Evolutionary conservation across 345 rosid genomes (phyloP).

Genomic region (Rubroshorea leprosula): DNA sequence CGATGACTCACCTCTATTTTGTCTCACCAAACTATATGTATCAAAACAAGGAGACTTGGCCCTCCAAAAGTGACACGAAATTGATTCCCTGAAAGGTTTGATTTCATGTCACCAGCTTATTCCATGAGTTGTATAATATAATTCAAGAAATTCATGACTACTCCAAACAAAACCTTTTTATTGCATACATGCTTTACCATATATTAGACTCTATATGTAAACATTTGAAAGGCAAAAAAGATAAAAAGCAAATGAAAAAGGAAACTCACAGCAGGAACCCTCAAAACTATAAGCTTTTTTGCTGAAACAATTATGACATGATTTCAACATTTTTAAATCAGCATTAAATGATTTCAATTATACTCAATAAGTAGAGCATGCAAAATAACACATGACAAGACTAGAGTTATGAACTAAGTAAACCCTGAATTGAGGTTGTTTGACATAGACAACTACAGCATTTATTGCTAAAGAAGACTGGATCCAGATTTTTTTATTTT

Average conservation of each 20-base stretch:
- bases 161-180: not conserved
- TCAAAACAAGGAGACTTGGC: conserved; percentile 16
- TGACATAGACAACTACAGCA: too few relatives aligned
- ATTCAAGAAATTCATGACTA: not conserved
- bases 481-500: too few relatives aligned
- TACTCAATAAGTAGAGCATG: not conserved
- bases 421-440: not conserved
- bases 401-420: not conserved
- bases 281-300: not conserved
- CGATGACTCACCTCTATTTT: conserved; percentile 26
- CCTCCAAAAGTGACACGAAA: conserved; percentile 19
- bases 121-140: not conserved
- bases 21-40: conserved; percentile 1
- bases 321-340: too few relatives aligned
- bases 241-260: too few relatives aligned
- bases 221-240: too few relatives aligned
- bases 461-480: too few relatives aligned
- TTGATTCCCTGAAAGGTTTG: conserved; percentile 24
- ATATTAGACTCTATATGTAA: not conserved
- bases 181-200: not conserved
- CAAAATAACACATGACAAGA: not conserved
- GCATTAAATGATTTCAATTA: not conserved
- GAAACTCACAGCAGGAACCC: not conserved
- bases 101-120: conserved; percentile 1
- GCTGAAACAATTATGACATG: not conserved